phyloP scores from a whole-genome alignment of 257 asterid species.

The Rehmannia glutinosa region DNA sequence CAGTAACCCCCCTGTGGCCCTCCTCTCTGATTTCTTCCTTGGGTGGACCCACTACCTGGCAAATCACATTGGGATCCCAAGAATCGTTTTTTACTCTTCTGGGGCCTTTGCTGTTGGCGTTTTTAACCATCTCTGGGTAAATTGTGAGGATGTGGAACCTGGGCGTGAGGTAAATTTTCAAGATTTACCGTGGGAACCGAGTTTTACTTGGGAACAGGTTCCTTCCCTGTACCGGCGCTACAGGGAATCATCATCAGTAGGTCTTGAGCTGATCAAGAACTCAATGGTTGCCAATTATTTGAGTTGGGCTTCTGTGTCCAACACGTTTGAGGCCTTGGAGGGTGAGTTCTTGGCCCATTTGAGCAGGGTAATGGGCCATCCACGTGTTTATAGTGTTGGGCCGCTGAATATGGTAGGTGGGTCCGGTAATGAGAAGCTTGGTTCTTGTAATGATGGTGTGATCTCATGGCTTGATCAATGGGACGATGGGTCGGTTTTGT shows the following conservation, averaged over 20 bases:
- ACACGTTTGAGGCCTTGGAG: constrained; percentile 49
- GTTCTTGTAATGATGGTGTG: background rate
- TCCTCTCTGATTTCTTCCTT: constrained; percentile 66
- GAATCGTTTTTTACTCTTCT: constrained; percentile 41
- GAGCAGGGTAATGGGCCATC: constrained; percentile 33
- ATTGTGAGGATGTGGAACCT: constrained; percentile 8
- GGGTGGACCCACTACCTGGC: constrained; percentile 71
- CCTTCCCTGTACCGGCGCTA: constrained; percentile 48
- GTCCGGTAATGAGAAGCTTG: background rate
- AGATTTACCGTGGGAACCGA: constrained; percentile 51
- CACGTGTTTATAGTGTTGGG: constrained; percentile 47
- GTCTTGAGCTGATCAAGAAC: constrained; percentile 22
- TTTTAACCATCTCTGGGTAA: constrained; percentile 29
- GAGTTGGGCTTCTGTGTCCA: constrained; percentile 55
- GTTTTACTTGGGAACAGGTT: constrained; percentile 32
- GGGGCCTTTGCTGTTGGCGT: constrained; percentile 30
- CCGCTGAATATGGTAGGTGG: constrained; percentile 39
- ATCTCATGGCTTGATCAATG: constrained; percentile 50
- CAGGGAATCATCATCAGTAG: constrained; percentile 24
- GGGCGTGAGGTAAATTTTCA: constrained; percentile 20
- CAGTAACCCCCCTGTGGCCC: constrained; percentile 49
- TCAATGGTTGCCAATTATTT: constrained; percentile 37
- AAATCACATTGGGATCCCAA: constrained; percentile 35
- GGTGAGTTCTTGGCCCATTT: constrained; percentile 35
- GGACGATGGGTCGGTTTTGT: constrained; percentile 49